phyloP scores from a whole-genome alignment of 768 basidiomycete genomes.

The Macrolepiota fuliginosa region DNA sequence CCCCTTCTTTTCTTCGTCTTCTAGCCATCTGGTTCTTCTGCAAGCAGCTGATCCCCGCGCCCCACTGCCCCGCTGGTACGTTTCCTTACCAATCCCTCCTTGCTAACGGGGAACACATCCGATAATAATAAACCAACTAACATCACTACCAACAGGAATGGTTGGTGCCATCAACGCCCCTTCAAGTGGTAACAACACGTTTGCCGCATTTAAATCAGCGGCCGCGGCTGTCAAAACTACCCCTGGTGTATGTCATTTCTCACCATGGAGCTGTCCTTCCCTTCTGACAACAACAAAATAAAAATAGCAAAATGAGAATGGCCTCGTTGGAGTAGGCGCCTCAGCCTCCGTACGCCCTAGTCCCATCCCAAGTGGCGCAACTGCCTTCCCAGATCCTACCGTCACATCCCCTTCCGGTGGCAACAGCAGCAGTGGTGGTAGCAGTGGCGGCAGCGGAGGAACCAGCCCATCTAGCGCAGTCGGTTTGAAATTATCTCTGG shows the following conservation, averaged over 20 bases:
- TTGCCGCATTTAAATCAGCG: conserved; percentile 30
- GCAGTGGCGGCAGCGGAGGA: conserved; percentile 15
- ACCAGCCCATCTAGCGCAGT: conserved; percentile 15
- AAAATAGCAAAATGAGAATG: conserved; percentile 37
- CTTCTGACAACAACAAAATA: not conserved
- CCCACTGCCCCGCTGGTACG: conserved; percentile 40
- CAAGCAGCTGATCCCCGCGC: conserved; percentile 37
- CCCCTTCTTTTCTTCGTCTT: not conserved
- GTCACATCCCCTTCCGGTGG: conserved; percentile 2
- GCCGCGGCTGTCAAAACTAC: conserved; percentile 29
- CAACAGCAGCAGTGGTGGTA: not conserved
- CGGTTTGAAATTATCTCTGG: not conserved
- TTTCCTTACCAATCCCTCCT: not conserved
- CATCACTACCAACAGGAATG: conserved; percentile 31
- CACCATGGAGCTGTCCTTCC: not conserved
- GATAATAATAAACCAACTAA: not conserved
- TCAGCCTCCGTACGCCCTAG: conserved; percentile 42
- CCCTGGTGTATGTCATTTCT: conserved; percentile 27
- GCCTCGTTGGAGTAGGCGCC: conserved; percentile 44
- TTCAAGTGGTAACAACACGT: conserved; percentile 40
- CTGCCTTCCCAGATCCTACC: conserved; percentile 18
- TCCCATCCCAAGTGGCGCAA: conserved; percentile 34
- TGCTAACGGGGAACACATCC: not conserved
- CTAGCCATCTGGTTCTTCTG: conserved; percentile 60
- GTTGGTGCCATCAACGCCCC: conserved; percentile 55